Evolutionary conservation across 306 rosid genomes (phyloP), one percentile per base, ranked within the genome.

Genomic region (Vigna unguiculata): DNA sequence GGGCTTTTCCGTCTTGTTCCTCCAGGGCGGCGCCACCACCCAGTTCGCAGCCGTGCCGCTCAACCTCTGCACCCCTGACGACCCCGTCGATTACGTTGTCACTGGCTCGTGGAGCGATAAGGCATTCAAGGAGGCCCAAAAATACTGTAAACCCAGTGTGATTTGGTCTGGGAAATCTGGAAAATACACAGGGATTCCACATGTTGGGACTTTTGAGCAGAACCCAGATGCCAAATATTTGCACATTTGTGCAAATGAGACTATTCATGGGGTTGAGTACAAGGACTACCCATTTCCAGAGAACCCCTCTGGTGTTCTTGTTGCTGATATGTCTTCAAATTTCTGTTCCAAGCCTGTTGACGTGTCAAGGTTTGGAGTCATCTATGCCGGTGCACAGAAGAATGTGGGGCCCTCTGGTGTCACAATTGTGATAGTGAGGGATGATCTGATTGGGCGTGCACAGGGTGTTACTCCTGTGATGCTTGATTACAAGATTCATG

Each of bases 1-100:
- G 4, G 90, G 36, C 6, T 92, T 85, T 49, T 86, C 87, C 19
- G 92, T 92, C 45, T 21, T 92, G 47, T 92, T 92, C 86, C 86
- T 92, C 80, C 97, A 92, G 40, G 96, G 97, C 24, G 96, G 96
- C 73, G 97, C 96, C 87, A 92, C 97, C 85, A 84, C 96, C 32
- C 96, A 84, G 70, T 92, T 92, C 77, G 90, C 97, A 19, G 90
- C 97, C 36, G 16, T 90, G 17, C 96, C 96, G 3, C 54, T 92
- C 52, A 92, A 92, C 72, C 80, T 92, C 41, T 83, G 90, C 76
- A 22, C 28, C 0, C 83, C 77, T 0, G 77, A 73, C 4, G 92
- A 90, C 24, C 4, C 79, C 1, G 92, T 87, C 9, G 96, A 92
- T 47, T 92, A 82, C 77, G 0, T 90, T 67, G 93, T 92, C 46